A percentile compares a stretch with the other conserved stretches of the same genome.
These are phyloP conservation scores for Ormosia emarginata DNA, from an alignment of 306 rosid species.

Conservation along the genomic window DNA sequence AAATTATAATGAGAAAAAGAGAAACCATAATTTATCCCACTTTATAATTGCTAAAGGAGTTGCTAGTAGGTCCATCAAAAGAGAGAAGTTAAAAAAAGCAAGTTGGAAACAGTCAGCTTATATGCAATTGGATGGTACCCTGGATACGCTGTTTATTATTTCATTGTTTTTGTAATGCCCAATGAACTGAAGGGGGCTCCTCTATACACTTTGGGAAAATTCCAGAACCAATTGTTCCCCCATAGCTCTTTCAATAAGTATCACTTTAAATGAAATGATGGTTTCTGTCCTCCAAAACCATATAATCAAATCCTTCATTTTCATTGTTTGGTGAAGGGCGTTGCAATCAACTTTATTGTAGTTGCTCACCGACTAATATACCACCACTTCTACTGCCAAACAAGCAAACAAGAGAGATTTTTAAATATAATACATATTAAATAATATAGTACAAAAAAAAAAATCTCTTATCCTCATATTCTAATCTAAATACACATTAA, in stretches of 20 bases:
- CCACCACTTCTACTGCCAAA: background rate
- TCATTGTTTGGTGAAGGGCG: conserved; percentile 18
- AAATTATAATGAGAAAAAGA: conserved; percentile 5
- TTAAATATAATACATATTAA: too few species aligned
- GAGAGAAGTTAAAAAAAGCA: background rate
- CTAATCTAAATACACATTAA: too few species aligned
- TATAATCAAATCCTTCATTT: conserved; percentile 19
- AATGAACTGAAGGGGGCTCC: conserved; percentile 18
- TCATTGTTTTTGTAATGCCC: background rate
- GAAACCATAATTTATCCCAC: background rate
- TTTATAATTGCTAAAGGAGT: background rate
- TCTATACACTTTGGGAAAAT: background rate
- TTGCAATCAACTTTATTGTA: background rate
- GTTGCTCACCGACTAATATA: background rate
- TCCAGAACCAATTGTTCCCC: background rate
- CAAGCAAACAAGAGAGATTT: background rate
- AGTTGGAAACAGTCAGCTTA: background rate
- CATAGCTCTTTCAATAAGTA: background rate
- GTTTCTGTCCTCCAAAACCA: background rate
- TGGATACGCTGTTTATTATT: conserved; percentile 1
- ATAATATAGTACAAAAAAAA: too few species aligned
- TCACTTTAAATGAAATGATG: conserved; percentile 11
- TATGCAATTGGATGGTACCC: background rate
- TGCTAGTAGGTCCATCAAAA: background rate
- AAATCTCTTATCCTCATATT: too few species aligned